phyloP scores from a whole-genome alignment of 140 eudicot genomes.

The Senecio squalidus region DNA sequence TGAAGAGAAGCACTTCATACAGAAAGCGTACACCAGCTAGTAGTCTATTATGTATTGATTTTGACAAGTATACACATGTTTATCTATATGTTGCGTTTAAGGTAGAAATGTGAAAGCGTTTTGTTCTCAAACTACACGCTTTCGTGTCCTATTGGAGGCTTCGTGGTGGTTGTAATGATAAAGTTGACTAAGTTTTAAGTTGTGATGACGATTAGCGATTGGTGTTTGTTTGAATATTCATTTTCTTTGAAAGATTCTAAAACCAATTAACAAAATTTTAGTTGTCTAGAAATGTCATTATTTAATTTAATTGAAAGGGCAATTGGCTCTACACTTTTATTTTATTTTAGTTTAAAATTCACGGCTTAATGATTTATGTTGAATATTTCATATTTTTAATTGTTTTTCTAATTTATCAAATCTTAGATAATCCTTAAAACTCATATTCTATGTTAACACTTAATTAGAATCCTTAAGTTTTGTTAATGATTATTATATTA shows the following conservation, averaged over 20 bases:
- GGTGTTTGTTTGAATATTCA: conserved; percentile 29
- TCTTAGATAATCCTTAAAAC: conserved; percentile 7
- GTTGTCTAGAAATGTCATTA: neutral
- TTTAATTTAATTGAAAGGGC: conserved; percentile 16
- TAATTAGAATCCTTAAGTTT: too few species aligned
- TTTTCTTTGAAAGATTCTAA: conserved; percentile 17
- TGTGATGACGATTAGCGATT: conserved; percentile 11
- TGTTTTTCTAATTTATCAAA: neutral
- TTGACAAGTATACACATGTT: neutral
- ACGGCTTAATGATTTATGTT: neutral
- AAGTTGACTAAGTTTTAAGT: conserved; percentile 16
- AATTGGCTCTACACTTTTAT: conserved; percentile 32
- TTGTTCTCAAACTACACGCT: conserved; percentile 12
- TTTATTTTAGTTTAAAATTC: too few species aligned
- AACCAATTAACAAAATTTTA: neutral
- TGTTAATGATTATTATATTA: too few species aligned
- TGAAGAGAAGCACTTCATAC: neutral
- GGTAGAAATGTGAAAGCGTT: neutral
- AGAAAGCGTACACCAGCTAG: neutral
- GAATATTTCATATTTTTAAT: neutral
- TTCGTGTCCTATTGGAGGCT: conserved; percentile 5
- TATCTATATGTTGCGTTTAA: neutral
- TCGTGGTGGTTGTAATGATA: conserved; percentile 24
- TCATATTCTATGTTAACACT: neutral
- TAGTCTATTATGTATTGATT: neutral